Evolutionary conservation across 805 yeast genomes (phyloP).

Genomic region (Sugiyamaella boreocaroliniensis): DNA sequence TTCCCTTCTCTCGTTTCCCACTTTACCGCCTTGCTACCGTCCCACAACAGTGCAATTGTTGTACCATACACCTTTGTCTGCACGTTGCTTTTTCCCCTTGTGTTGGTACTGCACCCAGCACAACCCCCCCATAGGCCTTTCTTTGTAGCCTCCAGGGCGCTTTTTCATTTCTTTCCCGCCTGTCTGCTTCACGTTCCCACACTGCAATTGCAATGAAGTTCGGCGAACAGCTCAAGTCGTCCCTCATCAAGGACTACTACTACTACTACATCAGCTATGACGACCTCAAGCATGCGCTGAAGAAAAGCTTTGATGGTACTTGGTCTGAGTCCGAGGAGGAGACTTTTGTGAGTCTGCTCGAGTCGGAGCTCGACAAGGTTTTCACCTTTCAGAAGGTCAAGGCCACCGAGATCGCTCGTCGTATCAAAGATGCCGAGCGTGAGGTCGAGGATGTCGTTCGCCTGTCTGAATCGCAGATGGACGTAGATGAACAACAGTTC

Average conservation of each 20-base stretch:
- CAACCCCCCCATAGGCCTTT: too few species aligned
- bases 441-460: constrained; percentile 63
- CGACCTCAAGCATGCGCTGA: constrained; percentile 76
- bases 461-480: constrained; percentile 42
- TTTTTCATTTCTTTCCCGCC: too few species aligned
- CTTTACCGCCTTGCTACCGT: too few species aligned
- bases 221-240: constrained; percentile 86
- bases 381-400: constrained; percentile 86
- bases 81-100: too few species aligned
- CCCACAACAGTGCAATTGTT: too few species aligned
- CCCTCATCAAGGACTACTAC: constrained; percentile 82
- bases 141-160: too few species aligned
- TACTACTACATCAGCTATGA: constrained; percentile 90
- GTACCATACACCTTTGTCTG: too few species aligned
- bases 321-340: constrained; percentile 84
- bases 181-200: background rate
- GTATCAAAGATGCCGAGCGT: constrained; percentile 75
- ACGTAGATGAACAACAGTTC: constrained; percentile 59
- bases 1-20: too few species aligned
- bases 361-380: constrained; percentile 84
- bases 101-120: too few species aligned
- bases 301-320: constrained; percentile 44
- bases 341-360: constrained; percentile 65
- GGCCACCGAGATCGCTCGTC: constrained; percentile 73
- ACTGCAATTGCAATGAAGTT: constrained; percentile 61